A percentile compares a stretch with the other conserved stretches of the same genome.
Evolutionary conservation across 768 basidiomycete genomes (phyloP).

Genomic region (Aureoboletus auriporus): DNA sequence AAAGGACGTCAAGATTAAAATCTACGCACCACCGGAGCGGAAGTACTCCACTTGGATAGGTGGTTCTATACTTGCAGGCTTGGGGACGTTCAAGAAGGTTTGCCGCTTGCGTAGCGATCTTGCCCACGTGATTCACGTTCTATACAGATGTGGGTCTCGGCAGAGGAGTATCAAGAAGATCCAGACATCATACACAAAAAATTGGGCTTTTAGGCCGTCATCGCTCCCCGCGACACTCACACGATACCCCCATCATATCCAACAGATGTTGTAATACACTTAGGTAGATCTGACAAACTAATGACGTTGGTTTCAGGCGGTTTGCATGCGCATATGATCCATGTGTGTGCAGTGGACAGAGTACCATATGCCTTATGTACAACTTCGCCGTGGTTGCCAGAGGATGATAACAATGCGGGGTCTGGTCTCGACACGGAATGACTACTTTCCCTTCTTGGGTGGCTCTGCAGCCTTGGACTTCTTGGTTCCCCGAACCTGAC

Average conservation of each 20-base stretch:
- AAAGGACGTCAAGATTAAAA: conserved; percentile 99
- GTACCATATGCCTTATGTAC: conserved; percentile 43
- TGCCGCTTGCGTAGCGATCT: conserved; percentile 1
- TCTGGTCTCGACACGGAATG: conserved; percentile 24
- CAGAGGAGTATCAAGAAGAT: conserved; percentile 99
- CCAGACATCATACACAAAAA: conserved; percentile 98
- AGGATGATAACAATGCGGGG: conserved; percentile 21
- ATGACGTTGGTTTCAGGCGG: conserved; percentile 13
- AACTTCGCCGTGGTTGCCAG: conserved; percentile 34
- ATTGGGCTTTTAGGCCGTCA: conserved; percentile 59
- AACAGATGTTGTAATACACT: conserved; percentile 30
- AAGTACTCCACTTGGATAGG: conserved; percentile 98
- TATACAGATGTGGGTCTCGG: conserved; percentile 96
- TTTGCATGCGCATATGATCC: conserved; percentile 27
- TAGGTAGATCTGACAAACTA: conserved; percentile 22
- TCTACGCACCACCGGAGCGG: conserved; percentile 98
- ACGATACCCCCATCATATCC: conserved; percentile 32
- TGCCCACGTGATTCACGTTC: conserved; percentile 5
- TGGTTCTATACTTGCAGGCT: conserved; percentile 91
- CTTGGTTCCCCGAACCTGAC: conserved; percentile 89
- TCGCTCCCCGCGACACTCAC: conserved; percentile 14
- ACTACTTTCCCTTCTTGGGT: conserved; percentile 89
- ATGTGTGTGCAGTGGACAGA: conserved; percentile 17
- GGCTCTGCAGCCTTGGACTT: conserved; percentile 92
- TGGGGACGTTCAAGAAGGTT: conserved; percentile 98